phyloP scores from a whole-genome alignment of 495 filamentous ascomycete species.

The Penicillium macrosclerotiorum region DNA sequence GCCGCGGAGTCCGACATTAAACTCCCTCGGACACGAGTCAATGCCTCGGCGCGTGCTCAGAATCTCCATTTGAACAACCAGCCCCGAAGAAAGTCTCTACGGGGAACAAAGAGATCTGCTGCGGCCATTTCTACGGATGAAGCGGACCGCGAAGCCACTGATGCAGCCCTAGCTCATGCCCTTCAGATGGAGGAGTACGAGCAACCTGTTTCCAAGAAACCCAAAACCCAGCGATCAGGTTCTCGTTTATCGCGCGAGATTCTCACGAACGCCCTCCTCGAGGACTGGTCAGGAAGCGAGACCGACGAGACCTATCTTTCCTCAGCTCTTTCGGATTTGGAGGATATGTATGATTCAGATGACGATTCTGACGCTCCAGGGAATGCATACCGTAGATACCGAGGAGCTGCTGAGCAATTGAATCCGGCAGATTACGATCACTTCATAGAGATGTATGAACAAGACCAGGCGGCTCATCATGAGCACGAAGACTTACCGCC shows the following conservation, averaged over 20 bases:
- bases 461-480: neutral
- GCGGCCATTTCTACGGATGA: conserved; percentile 26
- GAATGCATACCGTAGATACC: too few species aligned
- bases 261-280: too few species aligned
- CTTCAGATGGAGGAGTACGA: conserved; percentile 65
- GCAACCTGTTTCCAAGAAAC: conserved; percentile 21
- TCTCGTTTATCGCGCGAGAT: too few species aligned
- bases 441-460: neutral
- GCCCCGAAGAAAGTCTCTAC: conserved; percentile 24
- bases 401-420: too few species aligned
- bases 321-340: too few species aligned
- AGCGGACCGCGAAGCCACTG: conserved; percentile 37
- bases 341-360: neutral
- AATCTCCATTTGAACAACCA: conserved; percentile 39
- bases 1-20: conserved; percentile 44
- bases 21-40: conserved; percentile 29
- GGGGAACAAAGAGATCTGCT: conserved; percentile 35
- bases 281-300: too few species aligned
- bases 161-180: conserved; percentile 55
- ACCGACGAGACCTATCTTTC: too few species aligned
- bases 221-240: conserved; percentile 12
- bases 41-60: conserved; percentile 39
- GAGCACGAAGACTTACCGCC: conserved; percentile 8
- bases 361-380: neutral
- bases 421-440: conserved; percentile 20